Evolutionary conservation across 2,329 filamentous ascomycete species (phyloP).

Genomic region (Aspergillus sp.): DNA sequence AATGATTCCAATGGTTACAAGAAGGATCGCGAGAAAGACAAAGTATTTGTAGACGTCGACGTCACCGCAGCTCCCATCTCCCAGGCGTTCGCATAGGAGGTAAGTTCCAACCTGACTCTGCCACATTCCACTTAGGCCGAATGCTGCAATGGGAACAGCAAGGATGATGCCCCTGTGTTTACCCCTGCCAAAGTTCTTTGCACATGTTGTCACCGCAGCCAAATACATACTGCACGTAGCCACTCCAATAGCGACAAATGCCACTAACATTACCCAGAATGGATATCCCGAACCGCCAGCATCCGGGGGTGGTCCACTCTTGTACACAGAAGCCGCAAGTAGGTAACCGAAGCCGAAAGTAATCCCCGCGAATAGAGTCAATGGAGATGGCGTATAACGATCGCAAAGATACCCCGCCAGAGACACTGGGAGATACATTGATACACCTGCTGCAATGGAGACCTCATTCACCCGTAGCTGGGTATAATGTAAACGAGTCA

Average conservation of each 20-base stretch:
- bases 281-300: slow-evolving; percentile 62
- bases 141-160: slow-evolving; percentile 85
- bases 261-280: slow-evolving; percentile 78
- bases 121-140: slow-evolving; percentile 95
- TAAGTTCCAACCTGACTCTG: slow-evolving; percentile 83
- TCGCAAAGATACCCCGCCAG: slow-evolving; percentile 90
- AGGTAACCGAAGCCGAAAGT: slow-evolving; percentile 82
- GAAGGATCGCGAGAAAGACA: slow-evolving; percentile 73
- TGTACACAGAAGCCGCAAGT: slow-evolving; percentile 77
- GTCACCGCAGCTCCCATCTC: slow-evolving; percentile 60
- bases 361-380: slow-evolving; percentile 69
- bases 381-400: slow-evolving; percentile 74
- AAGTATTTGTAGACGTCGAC: slow-evolving; percentile 84
- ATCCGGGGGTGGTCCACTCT: slow-evolving; percentile 55
- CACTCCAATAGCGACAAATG: slow-evolving; percentile 79
- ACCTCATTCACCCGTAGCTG: slow-evolving; percentile 92
- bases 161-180: slow-evolving; percentile 85
- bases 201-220: slow-evolving; percentile 86
- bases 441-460: slow-evolving; percentile 80
- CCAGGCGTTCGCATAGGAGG: slow-evolving; percentile 69
- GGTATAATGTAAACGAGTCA: slow-evolving; percentile 79
- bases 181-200: slow-evolving; percentile 94
- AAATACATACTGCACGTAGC: slow-evolving; percentile 90
- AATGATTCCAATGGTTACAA: slow-evolving; percentile 68
- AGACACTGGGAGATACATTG: slow-evolving; percentile 90